Percentiles rank a stretch among this genome's conserved stretches.
These are phyloP conservation scores for Aspergillus costaricaensis DNA, from an alignment of 2,329 filamentous ascomycete species.

Conservation along the genomic window DNA sequence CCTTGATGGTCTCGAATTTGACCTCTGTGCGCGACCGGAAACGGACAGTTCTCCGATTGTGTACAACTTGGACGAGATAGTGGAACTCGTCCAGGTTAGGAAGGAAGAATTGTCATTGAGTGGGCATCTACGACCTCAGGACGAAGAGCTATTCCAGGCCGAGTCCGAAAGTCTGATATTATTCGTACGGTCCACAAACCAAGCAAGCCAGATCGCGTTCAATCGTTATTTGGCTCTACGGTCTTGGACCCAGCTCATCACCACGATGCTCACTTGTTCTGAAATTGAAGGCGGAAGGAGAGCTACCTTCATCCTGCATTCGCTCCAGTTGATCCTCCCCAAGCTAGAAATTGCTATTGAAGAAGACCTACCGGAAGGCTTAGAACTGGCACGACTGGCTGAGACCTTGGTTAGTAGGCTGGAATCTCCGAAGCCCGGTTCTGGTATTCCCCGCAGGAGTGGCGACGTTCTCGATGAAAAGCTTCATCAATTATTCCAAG, in stretches of 20 bases:
- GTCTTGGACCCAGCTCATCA: conserved; percentile 81
- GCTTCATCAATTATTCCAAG: conserved; percentile 86
- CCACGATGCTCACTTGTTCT: conserved; percentile 79
- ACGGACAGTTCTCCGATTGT: conserved; percentile 52
- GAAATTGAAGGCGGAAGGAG: conserved; percentile 73
- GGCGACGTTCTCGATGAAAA: conserved; percentile 82
- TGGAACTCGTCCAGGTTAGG: conserved; percentile 68
- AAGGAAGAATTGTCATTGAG: conserved; percentile 39
- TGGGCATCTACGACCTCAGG: conserved; percentile 48
- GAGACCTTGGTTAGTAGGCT: conserved; percentile 60
- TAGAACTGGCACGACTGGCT: conserved; percentile 75
- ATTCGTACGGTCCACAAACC: conserved; percentile 46
- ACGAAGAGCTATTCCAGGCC: conserved; percentile 43
- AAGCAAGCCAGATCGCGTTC: conserved; percentile 38
- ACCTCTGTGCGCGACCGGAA: conserved; percentile 63
- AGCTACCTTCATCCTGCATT: conserved; percentile 79
- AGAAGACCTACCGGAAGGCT: conserved; percentile 68
- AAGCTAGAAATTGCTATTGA: conserved; percentile 78
- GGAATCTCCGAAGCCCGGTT: conserved; percentile 36
- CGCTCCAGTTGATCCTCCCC: conserved; percentile 82
- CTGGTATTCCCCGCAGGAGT: conserved; percentile 48
- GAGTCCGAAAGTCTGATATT: conserved; percentile 43
- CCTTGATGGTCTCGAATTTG: conserved; percentile 68
- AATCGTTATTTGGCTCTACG: conserved; percentile 68
- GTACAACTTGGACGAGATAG: conserved; percentile 70